These are phyloP conservation scores for Wickerhamiella slavikovae DNA, from an alignment of 805 yeast genomes.

Conservation along the genomic window DNA sequence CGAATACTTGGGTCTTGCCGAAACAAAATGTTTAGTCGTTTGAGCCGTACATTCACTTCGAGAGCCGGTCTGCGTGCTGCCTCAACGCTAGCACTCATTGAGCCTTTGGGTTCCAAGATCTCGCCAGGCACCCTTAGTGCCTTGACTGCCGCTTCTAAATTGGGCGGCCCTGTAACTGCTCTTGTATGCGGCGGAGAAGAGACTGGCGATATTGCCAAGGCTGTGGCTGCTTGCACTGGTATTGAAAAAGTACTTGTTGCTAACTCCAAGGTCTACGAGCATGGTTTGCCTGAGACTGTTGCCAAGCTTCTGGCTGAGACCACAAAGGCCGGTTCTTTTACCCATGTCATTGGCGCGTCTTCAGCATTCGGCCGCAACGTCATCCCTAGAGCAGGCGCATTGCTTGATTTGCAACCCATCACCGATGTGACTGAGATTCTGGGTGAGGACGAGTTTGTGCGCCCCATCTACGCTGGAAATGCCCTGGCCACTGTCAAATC, in stretches of 20 bases:
- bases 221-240: constrained; percentile 32
- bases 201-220: constrained; percentile 25
- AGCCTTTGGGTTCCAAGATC: constrained; percentile 31
- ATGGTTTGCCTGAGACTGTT: constrained; percentile 53
- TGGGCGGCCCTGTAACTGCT: constrained; percentile 64
- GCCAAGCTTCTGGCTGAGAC: constrained; percentile 42
- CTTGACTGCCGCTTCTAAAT: constrained; percentile 51
- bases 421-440: constrained; percentile 59
- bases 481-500: constrained; percentile 67
- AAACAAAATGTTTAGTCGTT: too few relatives aligned
- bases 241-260: constrained; percentile 38
- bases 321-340: constrained; percentile 25
- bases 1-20: too few relatives aligned
- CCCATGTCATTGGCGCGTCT: constrained; percentile 62
- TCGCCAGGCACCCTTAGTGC: constrained; percentile 54
- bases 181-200: constrained; percentile 49
- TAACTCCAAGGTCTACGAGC: constrained; percentile 36
- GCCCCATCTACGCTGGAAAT: constrained; percentile 95
- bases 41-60: too few relatives aligned
- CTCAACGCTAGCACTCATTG: constrained; percentile 62
- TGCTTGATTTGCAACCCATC: constrained; percentile 70
- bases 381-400: constrained; percentile 71
- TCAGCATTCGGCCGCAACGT: constrained; percentile 77
- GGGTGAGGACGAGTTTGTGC: constrained; percentile 49
- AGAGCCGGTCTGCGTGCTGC: too few relatives aligned